Percentiles rank a stretch among this genome's conserved stretches.
phyloP scores from a whole-genome alignment of 225 moss, liverwort and hornwort genomes.

The Thuidium tamariscinum region DNA sequence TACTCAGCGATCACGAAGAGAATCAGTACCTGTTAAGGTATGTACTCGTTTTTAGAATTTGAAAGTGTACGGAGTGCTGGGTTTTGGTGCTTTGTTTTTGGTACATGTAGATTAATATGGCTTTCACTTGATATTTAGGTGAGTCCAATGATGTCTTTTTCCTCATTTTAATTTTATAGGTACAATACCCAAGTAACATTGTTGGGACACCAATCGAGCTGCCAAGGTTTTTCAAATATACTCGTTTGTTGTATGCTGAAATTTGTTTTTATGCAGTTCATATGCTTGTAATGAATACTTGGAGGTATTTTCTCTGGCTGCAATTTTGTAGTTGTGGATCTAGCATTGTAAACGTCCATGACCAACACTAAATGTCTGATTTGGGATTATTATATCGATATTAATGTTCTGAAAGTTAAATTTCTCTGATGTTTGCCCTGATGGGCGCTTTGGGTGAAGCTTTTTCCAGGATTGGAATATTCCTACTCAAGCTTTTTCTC shows the following conservation, averaged over 20 bases:
- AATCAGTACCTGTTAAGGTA: constrained; percentile 52
- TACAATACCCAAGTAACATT: constrained; percentile 84
- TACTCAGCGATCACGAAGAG: constrained; percentile 38
- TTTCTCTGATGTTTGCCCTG: constrained; percentile 25
- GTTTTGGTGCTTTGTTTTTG: background rate
- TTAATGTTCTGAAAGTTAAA: background rate
- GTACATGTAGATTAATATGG: background rate
- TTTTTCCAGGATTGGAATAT: constrained; percentile 72
- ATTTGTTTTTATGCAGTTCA: background rate
- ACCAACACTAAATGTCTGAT: background rate
- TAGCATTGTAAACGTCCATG: background rate
- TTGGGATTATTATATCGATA: background rate
- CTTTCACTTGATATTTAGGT: background rate
- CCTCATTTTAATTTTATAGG: constrained; percentile 37
- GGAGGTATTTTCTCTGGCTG: background rate
- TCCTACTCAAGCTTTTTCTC: constrained; percentile 28
- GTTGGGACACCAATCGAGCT: constrained; percentile 80
- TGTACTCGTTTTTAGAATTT: background rate
- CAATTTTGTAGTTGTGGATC: background rate
- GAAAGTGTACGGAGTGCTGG: background rate
- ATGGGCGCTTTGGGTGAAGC: constrained; percentile 57
- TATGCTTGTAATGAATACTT: background rate
- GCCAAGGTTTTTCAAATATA: constrained; percentile 68
- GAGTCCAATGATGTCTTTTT: background rate
- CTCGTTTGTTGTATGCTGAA: background rate